Evolutionary conservation across 345 rosid species (phyloP).

Genomic region (Eucalyptus regnans): DNA sequence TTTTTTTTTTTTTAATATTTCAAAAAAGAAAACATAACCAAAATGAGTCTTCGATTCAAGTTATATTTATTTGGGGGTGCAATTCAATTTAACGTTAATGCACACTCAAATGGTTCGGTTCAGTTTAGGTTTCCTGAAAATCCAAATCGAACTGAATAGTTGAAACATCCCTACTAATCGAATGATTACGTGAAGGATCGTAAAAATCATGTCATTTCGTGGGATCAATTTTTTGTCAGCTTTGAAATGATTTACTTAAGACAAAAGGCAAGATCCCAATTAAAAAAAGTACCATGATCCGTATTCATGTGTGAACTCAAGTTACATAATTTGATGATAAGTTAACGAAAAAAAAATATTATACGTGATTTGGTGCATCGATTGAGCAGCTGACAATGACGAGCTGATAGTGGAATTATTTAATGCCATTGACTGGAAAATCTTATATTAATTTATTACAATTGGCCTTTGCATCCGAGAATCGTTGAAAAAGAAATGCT

Average conservation of each 20-base stretch:
- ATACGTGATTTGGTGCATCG: neutral
- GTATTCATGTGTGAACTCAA: neutral
- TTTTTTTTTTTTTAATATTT: too few relatives aligned
- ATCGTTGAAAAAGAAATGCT: neutral
- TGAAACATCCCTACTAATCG: neutral
- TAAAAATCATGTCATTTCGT: neutral
- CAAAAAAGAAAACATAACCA: too few relatives aligned
- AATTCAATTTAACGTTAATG: too few relatives aligned
- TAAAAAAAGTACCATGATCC: neutral
- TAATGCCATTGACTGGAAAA: neutral
- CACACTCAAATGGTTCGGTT: neutral
- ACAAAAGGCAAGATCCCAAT: neutral
- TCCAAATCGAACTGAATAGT: rapidly evolving
- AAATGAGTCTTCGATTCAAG: too few relatives aligned
- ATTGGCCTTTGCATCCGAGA: neutral
- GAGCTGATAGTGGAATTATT: neutral
- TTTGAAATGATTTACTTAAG: neutral
- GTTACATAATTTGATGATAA: neutral
- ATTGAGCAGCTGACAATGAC: neutral
- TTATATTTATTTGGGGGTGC: neutral
- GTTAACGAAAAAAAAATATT: neutral
- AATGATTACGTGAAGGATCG: neutral
- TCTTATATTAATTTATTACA: neutral
- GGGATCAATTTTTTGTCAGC: neutral
- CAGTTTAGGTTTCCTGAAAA: rapidly evolving